Conservation (phyloP, 805 yeast genomes). For the Candida silvicultrix region DNA sequence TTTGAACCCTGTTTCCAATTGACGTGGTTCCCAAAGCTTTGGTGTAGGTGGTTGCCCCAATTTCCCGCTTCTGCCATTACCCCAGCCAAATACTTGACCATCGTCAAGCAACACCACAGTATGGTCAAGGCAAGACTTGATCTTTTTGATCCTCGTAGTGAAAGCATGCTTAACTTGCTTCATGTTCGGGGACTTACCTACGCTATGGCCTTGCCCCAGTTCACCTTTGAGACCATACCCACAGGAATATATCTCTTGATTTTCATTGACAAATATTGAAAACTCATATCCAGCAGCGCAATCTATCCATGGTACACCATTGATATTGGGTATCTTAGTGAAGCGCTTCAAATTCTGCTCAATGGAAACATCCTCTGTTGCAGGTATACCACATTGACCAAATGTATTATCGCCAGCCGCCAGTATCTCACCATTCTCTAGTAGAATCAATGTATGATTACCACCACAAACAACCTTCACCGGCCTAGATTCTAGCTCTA, state of each 20-base stretch:
- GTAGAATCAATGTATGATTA: conserved; percentile 67
- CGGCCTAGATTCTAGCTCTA: conserved; percentile 20
- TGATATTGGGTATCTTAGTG: conserved; percentile 13
- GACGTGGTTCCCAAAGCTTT: conserved; percentile 12
- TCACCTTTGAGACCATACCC: conserved; percentile 76
- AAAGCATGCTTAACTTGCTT: conserved; percentile 8
- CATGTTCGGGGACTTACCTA: conserved; percentile 2
- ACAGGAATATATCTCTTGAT: conserved; percentile 38
- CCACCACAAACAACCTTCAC: conserved; percentile 69
- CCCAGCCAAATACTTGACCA: conserved; percentile 58
- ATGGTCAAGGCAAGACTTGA: conserved; percentile 40
- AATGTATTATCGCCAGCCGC: conserved; percentile 52
- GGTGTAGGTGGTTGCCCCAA: conserved; percentile 19
- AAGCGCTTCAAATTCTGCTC: conserved; percentile 9
- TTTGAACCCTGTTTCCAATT: not conserved
- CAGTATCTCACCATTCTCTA: conserved; percentile 45
- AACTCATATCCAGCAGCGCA: conserved; percentile 81
- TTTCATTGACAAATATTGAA: conserved; percentile 40
- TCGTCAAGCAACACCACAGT: conserved; percentile 31
- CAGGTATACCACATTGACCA: conserved; percentile 48
- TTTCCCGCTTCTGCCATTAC: conserved; percentile 60
- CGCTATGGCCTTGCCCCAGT: conserved; percentile 44
- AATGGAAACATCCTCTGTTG: not conserved
- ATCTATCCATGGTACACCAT: conserved; percentile 31
- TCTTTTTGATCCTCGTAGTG: conserved; percentile 5